Evolutionary conservation across 1,284 basidiomycete species (phyloP).

Genomic region (Fomitopsis betulina): DNA sequence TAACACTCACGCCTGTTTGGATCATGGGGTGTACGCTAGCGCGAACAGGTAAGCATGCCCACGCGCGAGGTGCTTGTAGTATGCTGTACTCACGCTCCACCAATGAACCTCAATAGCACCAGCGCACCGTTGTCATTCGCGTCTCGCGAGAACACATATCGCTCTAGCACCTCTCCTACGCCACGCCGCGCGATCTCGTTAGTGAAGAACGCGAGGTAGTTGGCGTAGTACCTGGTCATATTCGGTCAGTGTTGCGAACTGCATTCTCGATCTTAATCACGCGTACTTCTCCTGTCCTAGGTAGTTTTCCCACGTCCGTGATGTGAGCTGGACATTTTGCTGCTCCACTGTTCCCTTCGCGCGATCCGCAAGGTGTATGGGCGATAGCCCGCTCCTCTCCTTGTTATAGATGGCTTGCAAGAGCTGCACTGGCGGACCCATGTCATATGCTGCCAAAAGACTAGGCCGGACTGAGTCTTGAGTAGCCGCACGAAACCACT

Average conservation of each 20-base stretch:
- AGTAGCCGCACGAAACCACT: background rate
- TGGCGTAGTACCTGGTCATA: slow-evolving; percentile 42
- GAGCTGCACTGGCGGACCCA: slow-evolving; percentile 51
- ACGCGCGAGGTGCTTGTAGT: background rate
- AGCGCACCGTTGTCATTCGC: slow-evolving; percentile 42
- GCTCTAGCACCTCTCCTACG: slow-evolving; percentile 38
- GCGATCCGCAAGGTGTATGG: slow-evolving; percentile 39
- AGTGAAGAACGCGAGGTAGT: slow-evolving; percentile 55
- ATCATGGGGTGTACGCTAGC: slow-evolving; percentile 58
- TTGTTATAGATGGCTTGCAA: slow-evolving; percentile 50
- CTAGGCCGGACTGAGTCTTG: slow-evolving; percentile 23
- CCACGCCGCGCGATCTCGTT: slow-evolving; percentile 41
- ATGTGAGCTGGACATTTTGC: slow-evolving; percentile 34
- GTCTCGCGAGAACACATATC: slow-evolving; percentile 49
- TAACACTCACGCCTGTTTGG: slow-evolving; percentile 50
- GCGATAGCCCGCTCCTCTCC: slow-evolving; percentile 36
- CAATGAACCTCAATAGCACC: slow-evolving; percentile 55
- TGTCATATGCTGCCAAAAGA: slow-evolving; percentile 59
- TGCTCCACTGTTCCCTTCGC: slow-evolving; percentile 28
- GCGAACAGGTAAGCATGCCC: background rate
- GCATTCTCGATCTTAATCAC: background rate
- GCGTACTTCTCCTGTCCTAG: slow-evolving; percentile 50
- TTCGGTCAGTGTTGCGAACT: background rate
- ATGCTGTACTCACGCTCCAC: slow-evolving; percentile 45
- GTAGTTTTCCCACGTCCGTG: slow-evolving; percentile 51